phyloP scores from a whole-genome alignment of 192 early-diverging fungal species.

The Umbelopsis sp. region DNA sequence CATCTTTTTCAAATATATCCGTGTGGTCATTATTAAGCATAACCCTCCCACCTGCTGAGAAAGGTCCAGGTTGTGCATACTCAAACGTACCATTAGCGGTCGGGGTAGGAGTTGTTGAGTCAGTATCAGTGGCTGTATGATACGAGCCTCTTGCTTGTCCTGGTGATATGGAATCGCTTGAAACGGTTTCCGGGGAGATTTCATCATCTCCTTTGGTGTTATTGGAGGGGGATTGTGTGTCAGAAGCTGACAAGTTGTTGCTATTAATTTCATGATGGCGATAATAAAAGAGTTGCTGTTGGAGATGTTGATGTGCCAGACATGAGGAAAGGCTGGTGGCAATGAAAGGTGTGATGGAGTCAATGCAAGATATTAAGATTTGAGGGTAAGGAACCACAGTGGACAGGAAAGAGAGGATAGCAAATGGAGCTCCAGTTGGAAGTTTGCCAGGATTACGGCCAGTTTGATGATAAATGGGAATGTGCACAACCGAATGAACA shows the following conservation, averaged over 20 bases:
- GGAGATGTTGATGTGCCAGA: constrained; percentile 16
- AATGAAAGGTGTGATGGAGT: constrained; percentile 47
- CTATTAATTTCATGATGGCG: neutral
- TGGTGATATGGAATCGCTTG: neutral
- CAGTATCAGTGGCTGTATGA: neutral
- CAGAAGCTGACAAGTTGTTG: neutral
- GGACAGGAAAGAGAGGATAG: constrained; percentile 56
- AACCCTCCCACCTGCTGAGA: neutral
- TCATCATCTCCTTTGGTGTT: neutral
- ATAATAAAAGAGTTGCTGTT: constrained; percentile 19
- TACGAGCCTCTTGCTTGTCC: neutral
- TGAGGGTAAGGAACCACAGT: constrained; percentile 54
- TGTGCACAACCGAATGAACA: constrained; percentile 52
- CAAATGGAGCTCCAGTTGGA: constrained; percentile 38
- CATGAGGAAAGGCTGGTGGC: constrained; percentile 42
- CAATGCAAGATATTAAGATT: constrained; percentile 39
- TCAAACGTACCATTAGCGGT: neutral
- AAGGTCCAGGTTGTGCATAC: neutral
- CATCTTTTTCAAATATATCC: neutral
- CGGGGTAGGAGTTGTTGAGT: constrained; percentile 22
- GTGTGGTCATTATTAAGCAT: neutral
- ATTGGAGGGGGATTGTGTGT: neutral
- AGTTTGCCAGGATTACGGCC: constrained; percentile 18
- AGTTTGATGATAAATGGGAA: constrained; percentile 51
- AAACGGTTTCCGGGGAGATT: neutral